phyloP scores from a whole-genome alignment of 768 basidiomycete species.

The Galerina sulciceps region DNA sequence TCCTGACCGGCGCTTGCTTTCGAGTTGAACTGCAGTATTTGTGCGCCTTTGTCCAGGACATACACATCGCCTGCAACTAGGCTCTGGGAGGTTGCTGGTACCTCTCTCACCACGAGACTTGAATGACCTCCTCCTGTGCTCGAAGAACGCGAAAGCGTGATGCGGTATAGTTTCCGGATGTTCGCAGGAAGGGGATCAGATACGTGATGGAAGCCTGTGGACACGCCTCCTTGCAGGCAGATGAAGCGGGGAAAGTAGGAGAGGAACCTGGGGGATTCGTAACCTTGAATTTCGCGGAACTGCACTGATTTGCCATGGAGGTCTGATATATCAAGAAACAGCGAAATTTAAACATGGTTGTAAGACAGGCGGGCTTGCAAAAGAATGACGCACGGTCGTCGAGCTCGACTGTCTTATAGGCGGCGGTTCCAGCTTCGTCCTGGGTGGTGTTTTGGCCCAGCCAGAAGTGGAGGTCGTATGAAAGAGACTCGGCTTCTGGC shows the following conservation, averaged over 20 bases:
- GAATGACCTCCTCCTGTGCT: constrained; percentile 17
- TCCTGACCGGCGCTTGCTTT: constrained; percentile 57
- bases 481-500: constrained; percentile 48
- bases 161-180: constrained; percentile 53
- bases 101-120: constrained; percentile 52
- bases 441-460: constrained; percentile 60
- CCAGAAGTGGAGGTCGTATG: constrained; percentile 71
- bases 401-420: constrained; percentile 69
- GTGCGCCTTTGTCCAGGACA: constrained; percentile 58
- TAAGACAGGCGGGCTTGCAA: neutral
- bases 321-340: constrained; percentile 36
- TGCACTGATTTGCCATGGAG: constrained; percentile 60
- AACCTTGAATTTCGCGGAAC: constrained; percentile 65
- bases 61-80: constrained; percentile 60
- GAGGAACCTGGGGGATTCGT: constrained; percentile 51
- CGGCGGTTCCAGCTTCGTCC: constrained; percentile 66
- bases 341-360: neutral
- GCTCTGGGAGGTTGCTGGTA: constrained; percentile 46
- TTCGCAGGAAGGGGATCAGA: constrained; percentile 34
- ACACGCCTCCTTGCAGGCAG: constrained; percentile 33
- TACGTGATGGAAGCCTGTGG: constrained; percentile 37
- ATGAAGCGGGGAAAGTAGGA: constrained; percentile 35
- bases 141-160: constrained; percentile 38
- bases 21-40: constrained; percentile 63
- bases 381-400: constrained; percentile 55